Evolutionary conservation across 495 filamentous ascomycete genomes (phyloP).

Genomic region (Aspergillus biplanus): DNA sequence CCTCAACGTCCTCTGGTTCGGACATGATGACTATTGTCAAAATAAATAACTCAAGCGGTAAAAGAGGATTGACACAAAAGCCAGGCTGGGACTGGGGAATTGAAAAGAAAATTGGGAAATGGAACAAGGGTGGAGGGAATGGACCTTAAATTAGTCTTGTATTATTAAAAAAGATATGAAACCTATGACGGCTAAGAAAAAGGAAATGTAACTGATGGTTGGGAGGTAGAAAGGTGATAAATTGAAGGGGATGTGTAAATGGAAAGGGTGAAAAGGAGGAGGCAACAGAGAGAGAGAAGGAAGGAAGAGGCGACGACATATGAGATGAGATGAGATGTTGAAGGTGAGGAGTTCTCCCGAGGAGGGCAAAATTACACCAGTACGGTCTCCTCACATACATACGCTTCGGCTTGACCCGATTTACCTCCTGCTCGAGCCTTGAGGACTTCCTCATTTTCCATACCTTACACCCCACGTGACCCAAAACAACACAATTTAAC

Average conservation of each 20-base stretch:
- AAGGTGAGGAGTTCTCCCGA: conserved; percentile 10
- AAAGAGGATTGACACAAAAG: background rate
- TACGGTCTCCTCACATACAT: conserved; percentile 4
- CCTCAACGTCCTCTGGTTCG: conserved; percentile 88
- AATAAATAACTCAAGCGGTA: conserved; percentile 1
- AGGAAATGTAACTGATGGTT: background rate
- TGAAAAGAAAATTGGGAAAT: background rate
- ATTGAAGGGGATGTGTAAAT: background rate
- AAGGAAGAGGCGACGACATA: conserved; percentile 26
- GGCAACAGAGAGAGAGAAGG: conserved; percentile 14
- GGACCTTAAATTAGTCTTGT: background rate
- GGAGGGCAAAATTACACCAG: conserved; percentile 13
- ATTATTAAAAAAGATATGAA: background rate
- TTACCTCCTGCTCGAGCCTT: background rate
- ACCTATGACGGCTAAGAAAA: background rate
- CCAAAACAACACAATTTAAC: too few species aligned
- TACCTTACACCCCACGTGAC: too few species aligned
- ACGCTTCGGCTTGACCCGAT: background rate
- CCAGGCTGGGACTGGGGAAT: background rate
- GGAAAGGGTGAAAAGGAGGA: background rate
- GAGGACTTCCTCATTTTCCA: too few species aligned
- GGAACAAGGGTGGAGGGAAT: conserved; percentile 2
- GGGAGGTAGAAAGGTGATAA: background rate
- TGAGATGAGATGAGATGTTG: conserved; percentile 10
- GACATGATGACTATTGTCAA: conserved; percentile 60